Conservation (phyloP, 257 asterid genomes). For the Primulina tabacum region DNA sequence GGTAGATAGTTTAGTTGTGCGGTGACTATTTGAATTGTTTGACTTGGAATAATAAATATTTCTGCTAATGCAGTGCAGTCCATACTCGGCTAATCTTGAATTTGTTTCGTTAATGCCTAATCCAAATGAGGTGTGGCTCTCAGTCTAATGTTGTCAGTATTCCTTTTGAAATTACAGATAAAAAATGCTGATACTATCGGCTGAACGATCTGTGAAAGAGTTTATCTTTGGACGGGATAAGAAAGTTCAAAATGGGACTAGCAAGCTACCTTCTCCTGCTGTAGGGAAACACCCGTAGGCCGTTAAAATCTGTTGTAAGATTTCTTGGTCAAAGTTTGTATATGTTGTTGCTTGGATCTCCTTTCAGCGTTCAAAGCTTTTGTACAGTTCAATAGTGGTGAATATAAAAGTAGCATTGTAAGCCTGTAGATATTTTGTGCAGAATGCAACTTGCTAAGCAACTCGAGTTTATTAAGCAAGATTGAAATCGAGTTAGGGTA, state of each 20-base stretch:
- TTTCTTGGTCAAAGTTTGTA: background rate
- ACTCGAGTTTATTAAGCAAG: background rate
- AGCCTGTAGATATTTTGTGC: background rate
- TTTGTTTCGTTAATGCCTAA: constrained; percentile 3
- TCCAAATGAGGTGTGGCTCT: background rate
- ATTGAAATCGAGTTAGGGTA: background rate
- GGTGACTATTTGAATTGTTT: background rate
- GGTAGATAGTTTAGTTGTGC: background rate
- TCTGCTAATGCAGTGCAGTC: background rate
- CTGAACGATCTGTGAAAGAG: constrained; percentile 60
- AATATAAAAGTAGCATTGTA: background rate
- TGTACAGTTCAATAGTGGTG: background rate
- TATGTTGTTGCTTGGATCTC: background rate
- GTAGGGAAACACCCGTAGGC: constrained; percentile 46
- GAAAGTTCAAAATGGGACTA: constrained; percentile 34
- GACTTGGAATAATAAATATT: background rate
- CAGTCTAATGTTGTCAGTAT: constrained; percentile 20
- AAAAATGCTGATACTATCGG: constrained; percentile 58
- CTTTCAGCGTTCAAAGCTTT: background rate
- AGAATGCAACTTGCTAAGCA: background rate
- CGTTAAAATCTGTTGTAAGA: background rate
- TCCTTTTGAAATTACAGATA: constrained; percentile 46
- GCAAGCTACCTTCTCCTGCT: constrained; percentile 37
- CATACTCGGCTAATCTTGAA: background rate
- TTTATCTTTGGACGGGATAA: constrained; percentile 55